Evolutionary conservation across 2,329 filamentous ascomycete species (phyloP).

Genomic region (Fusarium sp.): DNA sequence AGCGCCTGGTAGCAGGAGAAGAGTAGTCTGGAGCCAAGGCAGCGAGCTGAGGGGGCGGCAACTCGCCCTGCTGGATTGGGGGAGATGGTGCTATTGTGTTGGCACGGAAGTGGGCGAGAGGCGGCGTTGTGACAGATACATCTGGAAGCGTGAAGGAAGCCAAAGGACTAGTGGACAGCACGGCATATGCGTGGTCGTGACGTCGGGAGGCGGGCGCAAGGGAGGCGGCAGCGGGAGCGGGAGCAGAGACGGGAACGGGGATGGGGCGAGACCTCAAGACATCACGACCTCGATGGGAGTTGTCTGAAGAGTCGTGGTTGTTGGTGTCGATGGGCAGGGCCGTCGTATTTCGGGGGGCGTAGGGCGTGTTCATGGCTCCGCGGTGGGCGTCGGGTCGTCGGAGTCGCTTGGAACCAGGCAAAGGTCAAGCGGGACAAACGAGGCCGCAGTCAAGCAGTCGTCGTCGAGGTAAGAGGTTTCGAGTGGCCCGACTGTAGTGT

Average conservation of each 20-base stretch:
- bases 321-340: constrained; percentile 40
- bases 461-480: constrained; percentile 10
- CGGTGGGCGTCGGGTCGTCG: constrained; percentile 31
- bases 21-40: constrained; percentile 20
- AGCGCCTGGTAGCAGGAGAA: constrained; percentile 22
- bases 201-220: constrained; percentile 32
- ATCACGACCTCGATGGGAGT: constrained; percentile 30
- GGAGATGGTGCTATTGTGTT: constrained; percentile 51
- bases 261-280: constrained; percentile 35
- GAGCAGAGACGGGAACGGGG: constrained; percentile 28
- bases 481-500: background rate
- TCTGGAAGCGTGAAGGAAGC: constrained; percentile 36
- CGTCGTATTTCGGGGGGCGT: constrained; percentile 40
- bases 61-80: constrained; percentile 34
- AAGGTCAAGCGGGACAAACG: constrained; percentile 23
- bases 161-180: constrained; percentile 30
- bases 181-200: constrained; percentile 33
- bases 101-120: constrained; percentile 40
- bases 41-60: constrained; percentile 26
- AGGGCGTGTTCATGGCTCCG: constrained; percentile 47
- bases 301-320: constrained; percentile 22
- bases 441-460: constrained; percentile 10
- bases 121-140: constrained; percentile 39
- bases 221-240: constrained; percentile 26
- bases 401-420: constrained; percentile 32